Conservation (phyloP, 2,329 filamentous ascomycete species). For the Neophaeococcomyces aloes region DNA sequence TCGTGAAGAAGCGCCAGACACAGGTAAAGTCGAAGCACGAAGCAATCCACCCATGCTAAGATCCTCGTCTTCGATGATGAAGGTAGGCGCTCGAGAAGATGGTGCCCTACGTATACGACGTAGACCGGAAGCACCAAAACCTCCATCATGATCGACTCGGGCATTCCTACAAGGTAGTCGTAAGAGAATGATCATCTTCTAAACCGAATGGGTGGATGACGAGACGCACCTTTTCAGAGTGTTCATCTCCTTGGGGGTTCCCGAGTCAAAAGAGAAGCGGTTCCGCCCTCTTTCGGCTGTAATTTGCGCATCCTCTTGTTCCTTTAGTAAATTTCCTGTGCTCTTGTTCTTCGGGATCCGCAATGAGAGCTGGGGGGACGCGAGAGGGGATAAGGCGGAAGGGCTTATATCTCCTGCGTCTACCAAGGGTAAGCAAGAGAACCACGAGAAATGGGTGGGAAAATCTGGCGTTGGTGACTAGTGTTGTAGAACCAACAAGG, state of each 20-base stretch:
- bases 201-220: neutral
- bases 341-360: conserved; percentile 39
- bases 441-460: neutral
- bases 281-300: conserved; percentile 50
- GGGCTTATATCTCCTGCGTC: conserved; percentile 4
- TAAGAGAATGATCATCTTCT: neutral
- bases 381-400: neutral
- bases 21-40: conserved; percentile 60
- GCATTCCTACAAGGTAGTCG: conserved; percentile 31
- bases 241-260: conserved; percentile 56
- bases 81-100: conserved; percentile 53
- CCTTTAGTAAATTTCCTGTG: conserved; percentile 38
- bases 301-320: conserved; percentile 37
- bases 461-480: neutral
- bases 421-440: neutral
- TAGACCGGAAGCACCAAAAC: conserved; percentile 72
- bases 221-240: conserved; percentile 58
- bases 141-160: conserved; percentile 81
- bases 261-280: conserved; percentile 68
- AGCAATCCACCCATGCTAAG: conserved; percentile 50
- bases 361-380: conserved; percentile 8
- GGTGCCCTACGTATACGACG: conserved; percentile 80
- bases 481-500: neutral
- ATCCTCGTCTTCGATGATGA: conserved; percentile 49
- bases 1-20: conserved; percentile 49